A percentile compares a stretch with the other conserved stretches of the same genome.
phyloP scores from a whole-genome alignment of 2,329 filamentous ascomycete species.

The Cephalotrichum gorgonifer region DNA sequence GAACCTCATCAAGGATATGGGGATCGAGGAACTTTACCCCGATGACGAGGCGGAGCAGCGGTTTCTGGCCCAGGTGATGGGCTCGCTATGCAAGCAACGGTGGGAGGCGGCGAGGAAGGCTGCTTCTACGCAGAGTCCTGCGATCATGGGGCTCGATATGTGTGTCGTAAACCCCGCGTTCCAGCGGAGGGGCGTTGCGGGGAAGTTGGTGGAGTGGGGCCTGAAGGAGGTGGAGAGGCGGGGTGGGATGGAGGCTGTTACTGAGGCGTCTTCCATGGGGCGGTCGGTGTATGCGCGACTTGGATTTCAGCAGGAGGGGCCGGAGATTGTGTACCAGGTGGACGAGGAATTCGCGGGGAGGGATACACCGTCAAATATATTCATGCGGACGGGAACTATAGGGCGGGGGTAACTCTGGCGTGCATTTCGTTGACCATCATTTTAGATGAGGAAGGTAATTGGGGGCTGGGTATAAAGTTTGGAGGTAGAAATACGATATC shows the following conservation, averaged over 20 bases:
- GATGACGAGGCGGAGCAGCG: constrained; percentile 31
- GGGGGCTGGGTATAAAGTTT: too few species aligned
- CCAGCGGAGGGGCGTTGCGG: constrained; percentile 38
- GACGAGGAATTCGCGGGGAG: constrained; percentile 28
- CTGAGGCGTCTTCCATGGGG: constrained; percentile 38
- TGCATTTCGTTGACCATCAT: too few species aligned
- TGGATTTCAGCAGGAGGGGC: constrained; percentile 30
- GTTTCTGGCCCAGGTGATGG: constrained; percentile 32
- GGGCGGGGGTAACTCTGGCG: too few species aligned
- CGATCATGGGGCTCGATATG: constrained; percentile 37
- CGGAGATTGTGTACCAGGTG: constrained; percentile 29
- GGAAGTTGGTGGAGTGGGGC: constrained; percentile 34
- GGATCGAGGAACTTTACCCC: constrained; percentile 28
- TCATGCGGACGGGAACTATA: constrained; percentile 2
- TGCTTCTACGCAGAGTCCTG: constrained; percentile 24
- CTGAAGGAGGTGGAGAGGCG: constrained; percentile 28
- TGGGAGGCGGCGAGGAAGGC: constrained; percentile 30
- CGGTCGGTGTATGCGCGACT: constrained; percentile 32
- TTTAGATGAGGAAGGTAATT: too few species aligned
- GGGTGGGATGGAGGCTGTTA: constrained; percentile 28
- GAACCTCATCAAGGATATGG: constrained; percentile 17
- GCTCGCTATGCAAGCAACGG: constrained; percentile 31
- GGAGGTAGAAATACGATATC: too few species aligned
- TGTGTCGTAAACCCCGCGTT: constrained; percentile 42
- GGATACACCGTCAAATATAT: constrained; percentile 2